Percentiles rank a stretch among this genome's conserved stretches.
phyloP scores from a whole-genome alignment of 768 basidiomycete genomes.

The Kwoniella heveanensis region DNA sequence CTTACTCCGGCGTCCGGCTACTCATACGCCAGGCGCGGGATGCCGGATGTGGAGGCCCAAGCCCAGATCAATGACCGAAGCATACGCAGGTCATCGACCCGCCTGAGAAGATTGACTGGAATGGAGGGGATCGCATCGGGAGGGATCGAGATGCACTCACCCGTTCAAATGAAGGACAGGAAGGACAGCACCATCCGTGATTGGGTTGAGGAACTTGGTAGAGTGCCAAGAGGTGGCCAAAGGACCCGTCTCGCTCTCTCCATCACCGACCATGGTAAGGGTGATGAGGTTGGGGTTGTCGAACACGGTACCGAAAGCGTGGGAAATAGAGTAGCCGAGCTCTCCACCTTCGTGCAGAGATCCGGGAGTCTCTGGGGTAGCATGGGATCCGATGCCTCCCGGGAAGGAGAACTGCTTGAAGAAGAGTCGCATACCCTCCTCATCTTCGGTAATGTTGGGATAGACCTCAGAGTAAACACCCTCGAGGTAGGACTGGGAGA shows the following conservation, averaged over 20 bases:
- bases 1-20: background rate
- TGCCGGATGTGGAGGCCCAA: background rate
- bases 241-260: slow-evolving; percentile 62
- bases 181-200: slow-evolving; percentile 83
- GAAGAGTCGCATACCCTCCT: slow-evolving; percentile 59
- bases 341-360: slow-evolving; percentile 86
- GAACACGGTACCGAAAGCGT: slow-evolving; percentile 81
- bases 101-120: too few relatives aligned
- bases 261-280: slow-evolving; percentile 79
- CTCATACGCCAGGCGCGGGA: too few relatives aligned
- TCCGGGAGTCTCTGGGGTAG: slow-evolving; percentile 81
- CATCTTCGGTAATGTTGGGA: slow-evolving; percentile 43
- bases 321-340: slow-evolving; percentile 78
- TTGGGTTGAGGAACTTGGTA: slow-evolving; percentile 86
- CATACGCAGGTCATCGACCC: background rate
- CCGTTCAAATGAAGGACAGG: slow-evolving; percentile 90
- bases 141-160: slow-evolving; percentile 62
- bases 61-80: background rate
- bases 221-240: slow-evolving; percentile 67
- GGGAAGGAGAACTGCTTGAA: slow-evolving; percentile 77
- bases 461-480: slow-evolving; percentile 58
- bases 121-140: too few relatives aligned
- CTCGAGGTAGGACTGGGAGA: slow-evolving; percentile 83
- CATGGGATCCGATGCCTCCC: slow-evolving; percentile 63
- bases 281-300: slow-evolving; percentile 83